These are phyloP conservation scores for Gracilaria vermiculophylla DNA, from an alignment of 23 red algal species.

Conservation along the genomic window DNA sequence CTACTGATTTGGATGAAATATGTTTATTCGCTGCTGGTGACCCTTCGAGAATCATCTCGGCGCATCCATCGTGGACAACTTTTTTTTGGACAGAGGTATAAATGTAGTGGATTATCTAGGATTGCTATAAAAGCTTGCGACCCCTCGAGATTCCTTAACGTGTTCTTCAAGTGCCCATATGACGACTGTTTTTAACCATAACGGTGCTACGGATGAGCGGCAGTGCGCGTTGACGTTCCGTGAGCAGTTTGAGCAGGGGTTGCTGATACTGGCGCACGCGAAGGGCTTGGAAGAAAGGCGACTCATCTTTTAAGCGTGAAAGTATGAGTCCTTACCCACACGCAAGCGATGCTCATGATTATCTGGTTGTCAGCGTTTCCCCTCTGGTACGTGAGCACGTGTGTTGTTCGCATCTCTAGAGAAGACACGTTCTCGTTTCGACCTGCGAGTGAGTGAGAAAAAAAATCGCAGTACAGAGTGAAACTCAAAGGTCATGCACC, in stretches of 20 bases:
- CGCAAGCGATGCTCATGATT: background rate
- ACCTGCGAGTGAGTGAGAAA: too few species aligned
- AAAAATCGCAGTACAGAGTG: background rate
- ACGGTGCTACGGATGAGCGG: background rate
- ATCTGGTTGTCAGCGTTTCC: background rate
- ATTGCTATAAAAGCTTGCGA: background rate
- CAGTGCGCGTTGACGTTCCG: background rate
- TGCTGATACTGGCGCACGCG: background rate
- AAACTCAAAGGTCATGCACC: background rate
- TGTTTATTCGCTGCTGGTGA: background rate
- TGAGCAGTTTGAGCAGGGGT: too few species aligned
- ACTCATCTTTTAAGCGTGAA: background rate
- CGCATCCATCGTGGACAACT: too few species aligned
- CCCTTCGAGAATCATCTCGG: background rate
- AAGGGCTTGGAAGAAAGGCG: background rate
- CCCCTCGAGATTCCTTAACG: background rate
- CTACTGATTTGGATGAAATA: background rate
- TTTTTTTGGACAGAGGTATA: too few species aligned
- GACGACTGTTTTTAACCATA: background rate
- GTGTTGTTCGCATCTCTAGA: too few species aligned
- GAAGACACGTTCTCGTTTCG: too few species aligned
- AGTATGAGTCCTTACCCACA: background rate
- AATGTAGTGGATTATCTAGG: too few species aligned
- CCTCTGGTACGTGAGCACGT: too few species aligned
- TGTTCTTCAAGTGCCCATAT: too few species aligned